Conservation (phyloP, 2,329 filamentous ascomycete species). For the Coniella lustricola region DNA sequence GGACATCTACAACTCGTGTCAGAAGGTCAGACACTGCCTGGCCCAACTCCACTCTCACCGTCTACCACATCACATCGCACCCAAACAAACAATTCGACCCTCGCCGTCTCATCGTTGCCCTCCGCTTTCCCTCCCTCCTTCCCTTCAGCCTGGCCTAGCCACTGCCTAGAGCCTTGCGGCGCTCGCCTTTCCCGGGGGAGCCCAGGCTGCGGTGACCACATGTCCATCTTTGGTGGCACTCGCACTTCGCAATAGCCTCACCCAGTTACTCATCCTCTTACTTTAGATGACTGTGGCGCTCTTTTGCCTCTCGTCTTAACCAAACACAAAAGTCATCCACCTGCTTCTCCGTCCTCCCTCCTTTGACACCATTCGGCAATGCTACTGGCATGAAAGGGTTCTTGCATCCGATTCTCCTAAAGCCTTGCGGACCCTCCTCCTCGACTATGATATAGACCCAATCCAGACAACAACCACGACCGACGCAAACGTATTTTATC, state of each 20-base stretch:
- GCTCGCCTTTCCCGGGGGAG: conserved; percentile 2
- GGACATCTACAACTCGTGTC: conserved; percentile 14
- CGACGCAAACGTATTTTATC: too few species aligned
- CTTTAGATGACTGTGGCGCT: conserved; percentile 10
- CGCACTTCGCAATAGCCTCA: conserved; percentile 8
- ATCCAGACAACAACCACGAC: not conserved
- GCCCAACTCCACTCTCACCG: not conserved
- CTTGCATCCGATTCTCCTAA: conserved; percentile 12
- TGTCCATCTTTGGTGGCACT: conserved; percentile 2
- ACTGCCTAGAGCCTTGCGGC: conserved; percentile 13
- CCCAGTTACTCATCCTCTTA: conserved; percentile 16
- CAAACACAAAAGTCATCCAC: not conserved
- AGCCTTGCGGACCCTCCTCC: conserved; percentile 12
- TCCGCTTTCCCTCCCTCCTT: not conserved
- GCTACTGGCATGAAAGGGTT: conserved; percentile 12
- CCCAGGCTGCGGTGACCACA: conserved; percentile 14
- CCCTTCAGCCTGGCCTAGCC: conserved; percentile 9
- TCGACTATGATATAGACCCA: not conserved
- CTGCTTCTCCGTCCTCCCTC: not conserved
- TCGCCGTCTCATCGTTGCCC: conserved; percentile 5
- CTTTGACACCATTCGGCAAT: conserved; percentile 4
- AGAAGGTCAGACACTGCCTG: conserved; percentile 15
- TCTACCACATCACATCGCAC: not conserved
- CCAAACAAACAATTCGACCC: conserved; percentile 1
- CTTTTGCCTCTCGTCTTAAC: conserved; percentile 8